Conservation (phyloP, 495 filamentous ascomycete genomes). For the Aspergillus haitiensis region DNA sequence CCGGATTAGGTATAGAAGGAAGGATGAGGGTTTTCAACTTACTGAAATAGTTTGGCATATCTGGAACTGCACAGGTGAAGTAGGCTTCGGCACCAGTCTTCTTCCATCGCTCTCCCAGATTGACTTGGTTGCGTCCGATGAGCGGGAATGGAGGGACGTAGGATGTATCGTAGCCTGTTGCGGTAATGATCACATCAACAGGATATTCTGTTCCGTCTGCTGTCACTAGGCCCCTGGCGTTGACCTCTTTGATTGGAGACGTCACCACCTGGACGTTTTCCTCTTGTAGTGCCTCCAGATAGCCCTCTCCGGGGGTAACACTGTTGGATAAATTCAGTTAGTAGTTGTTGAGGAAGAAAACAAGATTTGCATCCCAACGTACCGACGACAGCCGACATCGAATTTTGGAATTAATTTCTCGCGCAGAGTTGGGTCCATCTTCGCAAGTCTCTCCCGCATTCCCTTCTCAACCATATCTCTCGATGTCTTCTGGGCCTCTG, state of each 20-base stretch:
- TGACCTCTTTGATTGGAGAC: conserved; percentile 49
- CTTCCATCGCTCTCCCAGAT: conserved; percentile 1
- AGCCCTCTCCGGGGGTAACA: conserved; percentile 32
- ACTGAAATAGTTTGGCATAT: conserved; percentile 10
- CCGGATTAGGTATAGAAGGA: no score
- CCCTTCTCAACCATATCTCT: conserved; percentile 5
- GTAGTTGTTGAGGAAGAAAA: no score
- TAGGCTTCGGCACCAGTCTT: background rate
- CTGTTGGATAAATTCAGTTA: background rate
- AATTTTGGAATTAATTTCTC: conserved; percentile 8
- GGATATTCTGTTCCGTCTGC: conserved; percentile 24
- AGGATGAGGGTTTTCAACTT: background rate
- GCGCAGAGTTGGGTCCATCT: background rate
- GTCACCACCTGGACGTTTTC: conserved; percentile 52
- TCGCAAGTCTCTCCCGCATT: background rate
- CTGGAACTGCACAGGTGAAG: background rate
- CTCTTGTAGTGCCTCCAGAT: conserved; percentile 37
- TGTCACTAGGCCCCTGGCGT: conserved; percentile 45
- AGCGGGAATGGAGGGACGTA: conserved; percentile 35
- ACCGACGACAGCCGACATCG: conserved; percentile 9
- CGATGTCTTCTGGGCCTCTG: background rate
- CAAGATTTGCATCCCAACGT: background rate
- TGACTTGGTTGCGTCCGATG: conserved; percentile 33
- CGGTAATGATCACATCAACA: conserved; percentile 49
- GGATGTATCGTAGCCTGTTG: conserved; percentile 49